These are phyloP conservation scores for Mucor racemosus DNA, from an alignment of 371 early-diverging fungal species.

Conservation along the genomic window DNA sequence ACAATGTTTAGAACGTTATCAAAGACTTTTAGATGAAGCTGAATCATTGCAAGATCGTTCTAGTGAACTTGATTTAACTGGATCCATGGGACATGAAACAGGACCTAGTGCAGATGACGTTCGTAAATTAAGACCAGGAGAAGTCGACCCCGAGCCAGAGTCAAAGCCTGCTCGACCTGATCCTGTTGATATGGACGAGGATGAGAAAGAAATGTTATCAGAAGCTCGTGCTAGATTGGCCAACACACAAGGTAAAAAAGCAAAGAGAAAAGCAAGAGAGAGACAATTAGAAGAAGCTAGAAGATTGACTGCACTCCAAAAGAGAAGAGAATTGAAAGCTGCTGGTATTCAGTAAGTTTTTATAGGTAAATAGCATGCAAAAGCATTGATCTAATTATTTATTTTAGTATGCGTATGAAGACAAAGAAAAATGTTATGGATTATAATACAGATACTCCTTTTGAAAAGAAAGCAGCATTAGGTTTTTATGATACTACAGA, in stretches of 20 bases:
- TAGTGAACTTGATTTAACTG: conserved; percentile 69
- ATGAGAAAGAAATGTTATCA: conserved; percentile 98
- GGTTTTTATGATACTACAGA: conserved; percentile 94
- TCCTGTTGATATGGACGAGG: conserved; percentile 99
- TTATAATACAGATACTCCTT: conserved; percentile 96
- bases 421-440: conserved; percentile 84
- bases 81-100: conserved; percentile 68
- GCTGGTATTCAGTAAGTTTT: conserved; percentile 86
- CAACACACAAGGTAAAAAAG: conserved; percentile 98
- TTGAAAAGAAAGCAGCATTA: conserved; percentile 83
- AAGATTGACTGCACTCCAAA: conserved; percentile 88
- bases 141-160: conserved; percentile 97
- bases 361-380: conserved; percentile 8
- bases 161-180: conserved; percentile 96
- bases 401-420: conserved; percentile 52
- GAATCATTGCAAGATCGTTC: conserved; percentile 73
- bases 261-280: conserved; percentile 98
- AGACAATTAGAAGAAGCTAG: conserved; percentile 95
- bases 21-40: conserved; percentile 94
- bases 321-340: conserved; percentile 94
- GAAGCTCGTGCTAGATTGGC: conserved; percentile 98
- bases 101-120: conserved; percentile 83
- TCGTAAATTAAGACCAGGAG: conserved; percentile 90
- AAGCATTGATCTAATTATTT: background rate
- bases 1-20: conserved; percentile 97